phyloP scores from a whole-genome alignment of 805 yeast genomes.

The Kazachstania psychrophila region DNA sequence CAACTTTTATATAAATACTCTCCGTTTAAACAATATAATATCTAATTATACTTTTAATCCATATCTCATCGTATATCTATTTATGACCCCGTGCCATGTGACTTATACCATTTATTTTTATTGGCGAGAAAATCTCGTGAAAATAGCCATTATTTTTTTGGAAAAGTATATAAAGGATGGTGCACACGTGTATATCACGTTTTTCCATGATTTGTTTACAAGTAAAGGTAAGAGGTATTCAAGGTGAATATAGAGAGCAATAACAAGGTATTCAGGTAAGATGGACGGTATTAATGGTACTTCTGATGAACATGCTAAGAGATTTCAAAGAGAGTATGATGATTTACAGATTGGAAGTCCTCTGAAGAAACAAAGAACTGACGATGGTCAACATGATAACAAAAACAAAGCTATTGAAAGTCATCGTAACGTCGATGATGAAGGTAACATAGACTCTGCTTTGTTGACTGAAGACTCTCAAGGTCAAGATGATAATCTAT shows the following conservation, averaged over 20 bases:
- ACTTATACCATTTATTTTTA: too few relatives aligned
- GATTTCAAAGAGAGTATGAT: neutral
- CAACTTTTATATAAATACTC: too few relatives aligned
- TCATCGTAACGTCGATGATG: conserved; percentile 11
- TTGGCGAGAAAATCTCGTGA: too few relatives aligned
- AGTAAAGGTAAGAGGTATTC: neutral
- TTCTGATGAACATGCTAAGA: neutral
- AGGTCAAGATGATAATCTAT: neutral
- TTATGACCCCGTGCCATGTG: too few relatives aligned
- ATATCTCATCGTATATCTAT: too few relatives aligned
- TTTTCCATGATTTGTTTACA: conserved; percentile 3
- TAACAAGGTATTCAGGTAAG: too few relatives aligned
- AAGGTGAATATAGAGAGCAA: too few relatives aligned
- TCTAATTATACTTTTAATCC: too few relatives aligned
- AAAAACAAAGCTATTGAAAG: neutral
- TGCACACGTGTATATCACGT: conserved; percentile 30
- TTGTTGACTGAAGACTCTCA: conserved; percentile 11
- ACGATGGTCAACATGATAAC: neutral
- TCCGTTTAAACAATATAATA: neutral
- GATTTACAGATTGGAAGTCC: neutral
- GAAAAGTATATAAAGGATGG: neutral
- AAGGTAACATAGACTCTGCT: conserved; percentile 27
- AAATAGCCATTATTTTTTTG: too few relatives aligned
- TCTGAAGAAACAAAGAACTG: conserved; percentile 6
- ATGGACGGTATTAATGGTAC: neutral